Conservation (phyloP, 73 alveolate species). For the Paramecium pentaurelia region DNA sequence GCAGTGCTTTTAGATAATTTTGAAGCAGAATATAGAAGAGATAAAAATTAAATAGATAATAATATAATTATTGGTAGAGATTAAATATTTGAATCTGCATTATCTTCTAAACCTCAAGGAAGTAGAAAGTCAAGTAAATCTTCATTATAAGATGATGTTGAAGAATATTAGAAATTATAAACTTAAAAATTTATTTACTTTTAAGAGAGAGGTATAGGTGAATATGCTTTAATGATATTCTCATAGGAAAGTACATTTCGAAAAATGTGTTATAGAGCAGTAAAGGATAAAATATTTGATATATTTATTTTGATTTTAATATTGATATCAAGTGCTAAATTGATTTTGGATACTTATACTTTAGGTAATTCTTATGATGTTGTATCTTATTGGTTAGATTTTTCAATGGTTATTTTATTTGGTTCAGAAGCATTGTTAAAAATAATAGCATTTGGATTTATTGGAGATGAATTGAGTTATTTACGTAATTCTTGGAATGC, state of each 20-base stretch:
- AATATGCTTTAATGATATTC: slow-evolving; percentile 76
- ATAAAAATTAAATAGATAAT: not conserved
- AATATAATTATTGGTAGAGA: slow-evolving; percentile 36
- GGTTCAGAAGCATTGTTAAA: slow-evolving; percentile 80
- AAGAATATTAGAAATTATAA: not conserved
- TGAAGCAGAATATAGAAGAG: slow-evolving; percentile 63
- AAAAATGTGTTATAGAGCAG: slow-evolving; percentile 67
- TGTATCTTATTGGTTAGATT: slow-evolving; percentile 57
- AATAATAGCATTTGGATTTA: slow-evolving; percentile 88
- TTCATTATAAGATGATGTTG: not conserved
- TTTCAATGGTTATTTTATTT: slow-evolving; percentile 78
- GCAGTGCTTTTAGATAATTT: slow-evolving; percentile 91
- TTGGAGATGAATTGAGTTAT: slow-evolving; percentile 80
- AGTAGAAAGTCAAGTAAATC: slow-evolving; percentile 29
- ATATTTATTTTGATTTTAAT: slow-evolving; percentile 76
- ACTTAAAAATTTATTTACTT: slow-evolving; percentile 49
- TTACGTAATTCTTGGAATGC: slow-evolving; percentile 92
- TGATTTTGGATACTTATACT: slow-evolving; percentile 84
- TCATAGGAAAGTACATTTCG: slow-evolving; percentile 79
- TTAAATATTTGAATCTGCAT: not conserved
- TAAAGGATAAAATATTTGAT: slow-evolving; percentile 76
- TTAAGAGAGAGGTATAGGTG: slow-evolving; percentile 79
- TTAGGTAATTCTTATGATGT: not conserved
- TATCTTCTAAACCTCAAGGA: not conserved
- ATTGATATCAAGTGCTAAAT: slow-evolving; percentile 76